Percentiles rank a stretch among this genome's conserved stretches.
These are phyloP conservation scores for Pichia terricola DNA, from an alignment of 1,139 yeast genomes.

Conservation along the genomic window DNA sequence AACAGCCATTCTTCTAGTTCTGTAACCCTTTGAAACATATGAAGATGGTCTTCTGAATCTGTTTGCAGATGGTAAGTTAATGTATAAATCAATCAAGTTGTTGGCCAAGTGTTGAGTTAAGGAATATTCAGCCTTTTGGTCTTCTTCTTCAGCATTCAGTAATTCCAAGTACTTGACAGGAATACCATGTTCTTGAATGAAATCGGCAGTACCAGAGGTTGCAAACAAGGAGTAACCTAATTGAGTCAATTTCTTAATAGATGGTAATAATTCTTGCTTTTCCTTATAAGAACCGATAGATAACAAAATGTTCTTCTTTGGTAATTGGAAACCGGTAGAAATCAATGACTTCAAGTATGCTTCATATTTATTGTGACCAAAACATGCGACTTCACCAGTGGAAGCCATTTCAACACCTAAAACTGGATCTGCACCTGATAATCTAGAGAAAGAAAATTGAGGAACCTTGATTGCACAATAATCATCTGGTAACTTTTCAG, in stretches of 20 bases:
- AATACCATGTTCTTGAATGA: conserved; percentile 85
- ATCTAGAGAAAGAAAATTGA: conserved; percentile 93
- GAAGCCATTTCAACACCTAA: conserved; percentile 99
- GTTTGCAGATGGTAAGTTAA: conserved; percentile 93
- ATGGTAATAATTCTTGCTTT: conserved; percentile 85
- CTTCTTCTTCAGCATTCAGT: conserved; percentile 52
- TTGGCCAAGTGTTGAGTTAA: conserved; percentile 94
- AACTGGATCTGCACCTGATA: conserved; percentile 98
- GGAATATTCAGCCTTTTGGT: conserved; percentile 87
- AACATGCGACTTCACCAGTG: conserved; percentile 98
- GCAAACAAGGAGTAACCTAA: conserved; percentile 90
- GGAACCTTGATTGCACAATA: conserved; percentile 98
- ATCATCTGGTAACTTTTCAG: conserved; percentile 78
- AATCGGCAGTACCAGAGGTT: conserved; percentile 98
- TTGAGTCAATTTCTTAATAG: conserved; percentile 70
- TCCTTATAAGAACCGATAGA: conserved; percentile 98
- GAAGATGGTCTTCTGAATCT: conserved; percentile 98
- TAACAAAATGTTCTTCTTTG: conserved; percentile 87
- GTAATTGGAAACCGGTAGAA: conserved; percentile 91
- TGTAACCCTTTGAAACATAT: conserved; percentile 95
- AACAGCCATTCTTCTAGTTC: conserved; percentile 99
- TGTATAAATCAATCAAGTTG: conserved; percentile 90
- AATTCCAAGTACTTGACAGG: conserved; percentile 95
- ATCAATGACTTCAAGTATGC: conserved; percentile 92
- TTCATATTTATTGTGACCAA: conserved; percentile 93